phyloP scores from a whole-genome alignment of 164 flowering plant species.

The Pachysandra terminalis region DNA sequence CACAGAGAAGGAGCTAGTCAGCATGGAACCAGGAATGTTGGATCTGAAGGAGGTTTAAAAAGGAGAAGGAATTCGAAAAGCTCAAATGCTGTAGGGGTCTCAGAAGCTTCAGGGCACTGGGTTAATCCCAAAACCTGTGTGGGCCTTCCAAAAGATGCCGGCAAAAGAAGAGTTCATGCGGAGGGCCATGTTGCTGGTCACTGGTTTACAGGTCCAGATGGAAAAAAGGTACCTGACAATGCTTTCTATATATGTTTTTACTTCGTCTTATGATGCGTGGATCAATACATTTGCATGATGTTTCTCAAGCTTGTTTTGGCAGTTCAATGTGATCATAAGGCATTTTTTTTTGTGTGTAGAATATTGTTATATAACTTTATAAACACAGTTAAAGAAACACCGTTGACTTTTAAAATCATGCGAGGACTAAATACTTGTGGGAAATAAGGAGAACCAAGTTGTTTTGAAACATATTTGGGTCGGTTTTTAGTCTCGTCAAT shows the following conservation, averaged over 20 bases:
- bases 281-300: background rate
- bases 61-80: slow-evolving; percentile 29
- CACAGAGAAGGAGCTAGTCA: slow-evolving; percentile 32
- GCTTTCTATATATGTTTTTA: no score
- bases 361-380: no score
- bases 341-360: no score
- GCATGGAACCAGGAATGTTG: slow-evolving; percentile 18
- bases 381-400: no score
- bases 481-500: background rate
- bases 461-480: background rate
- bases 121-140: slow-evolving; percentile 46
- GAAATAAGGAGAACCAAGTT: background rate
- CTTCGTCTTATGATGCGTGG: no score
- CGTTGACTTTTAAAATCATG: no score
- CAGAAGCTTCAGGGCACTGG: slow-evolving; percentile 48
- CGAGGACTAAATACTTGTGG: no score
- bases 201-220: slow-evolving; percentile 67
- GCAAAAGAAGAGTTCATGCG: slow-evolving; percentile 67
- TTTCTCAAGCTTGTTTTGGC: background rate
- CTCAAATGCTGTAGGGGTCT: slow-evolving; percentile 25
- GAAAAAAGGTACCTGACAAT: slow-evolving; percentile 52
- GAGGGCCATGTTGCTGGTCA: slow-evolving; percentile 47
- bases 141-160: slow-evolving; percentile 53
- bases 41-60: slow-evolving; percentile 22
- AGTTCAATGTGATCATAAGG: background rate